Evolutionary conservation across 2,329 filamentous ascomycete genomes (phyloP), one percentile per base, ranked within the genome.

Genomic region (Davidsoniella eucalypti): DNA sequence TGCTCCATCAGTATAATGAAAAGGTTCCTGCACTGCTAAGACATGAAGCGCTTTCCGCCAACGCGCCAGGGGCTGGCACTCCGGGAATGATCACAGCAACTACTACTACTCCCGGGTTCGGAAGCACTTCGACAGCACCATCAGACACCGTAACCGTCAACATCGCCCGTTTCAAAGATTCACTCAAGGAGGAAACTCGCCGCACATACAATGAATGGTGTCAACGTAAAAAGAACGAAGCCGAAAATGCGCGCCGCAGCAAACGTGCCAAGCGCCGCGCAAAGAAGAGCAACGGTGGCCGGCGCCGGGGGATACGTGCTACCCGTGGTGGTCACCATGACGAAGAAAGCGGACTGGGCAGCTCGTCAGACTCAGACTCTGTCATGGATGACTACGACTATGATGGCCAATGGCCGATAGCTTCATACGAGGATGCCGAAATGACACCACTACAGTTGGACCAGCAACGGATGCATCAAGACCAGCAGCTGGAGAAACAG

Each of bases 181-280:
- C 43, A 5, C 18, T 53, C 14, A 44, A 53, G 25, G n/a, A 49
- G 9, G 42, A 50, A 33, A 53, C 46, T 1, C 42, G 51, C 17
- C 23, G 38, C 16, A 45, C 41, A 18, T 53, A 50, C 38, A 49
- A 16, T 14, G 47, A 49, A 21, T 53, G 51, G 51, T 53, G 51
- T 14, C 25, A 44, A 18, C n/a, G 39, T n/a, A 50, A 50, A 47
- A 53, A 43, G 37, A 26, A 25, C 4, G 46, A 50, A 9, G 36
- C 37, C 17, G 51, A 50, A 26, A 26, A 21, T 29, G 47, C 47
- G 16, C 47, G 37, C 36, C 38, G 38, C 21, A 44, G 26, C 17
- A 49, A 53, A 40, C 23, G 45, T 23, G 14, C 40, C 25, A 43
- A 48, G 33, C 33, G 26, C 39, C 45, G 39, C 14, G 44, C 12